Percentiles rank a stretch among this genome's conserved stretches.
Evolutionary conservation across 2,329 filamentous ascomycete genomes (phyloP).

Genomic region (Chaetomium sp.): DNA sequence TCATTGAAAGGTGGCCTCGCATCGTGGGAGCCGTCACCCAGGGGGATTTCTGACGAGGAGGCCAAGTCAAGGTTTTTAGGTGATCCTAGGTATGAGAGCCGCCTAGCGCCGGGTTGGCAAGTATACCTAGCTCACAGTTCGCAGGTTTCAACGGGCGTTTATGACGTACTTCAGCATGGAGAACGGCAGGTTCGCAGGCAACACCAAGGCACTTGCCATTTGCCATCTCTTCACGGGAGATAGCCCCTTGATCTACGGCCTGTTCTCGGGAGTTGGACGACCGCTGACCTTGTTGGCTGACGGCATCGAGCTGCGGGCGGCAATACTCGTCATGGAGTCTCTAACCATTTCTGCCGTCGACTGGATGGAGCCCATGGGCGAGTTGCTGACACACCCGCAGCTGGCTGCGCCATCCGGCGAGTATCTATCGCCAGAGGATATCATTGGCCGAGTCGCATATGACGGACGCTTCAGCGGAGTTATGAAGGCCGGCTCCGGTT

Average conservation of each 20-base stretch:
- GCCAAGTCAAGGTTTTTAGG: slow-evolving; percentile 28
- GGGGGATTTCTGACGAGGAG: slow-evolving; percentile 28
- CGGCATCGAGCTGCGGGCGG: slow-evolving; percentile 32
- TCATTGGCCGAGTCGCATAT: slow-evolving; percentile 31
- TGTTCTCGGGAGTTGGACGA: slow-evolving; percentile 34
- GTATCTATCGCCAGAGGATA: slow-evolving; percentile 27
- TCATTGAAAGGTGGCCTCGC: slow-evolving; percentile 20
- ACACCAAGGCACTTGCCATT: slow-evolving; percentile 29
- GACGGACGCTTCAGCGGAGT: slow-evolving; percentile 35
- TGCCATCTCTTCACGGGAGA: slow-evolving; percentile 28
- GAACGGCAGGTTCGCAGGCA: slow-evolving; percentile 28
- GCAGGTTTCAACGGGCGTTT: slow-evolving; percentile 37
- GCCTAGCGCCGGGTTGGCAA: background rate
- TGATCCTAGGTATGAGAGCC: slow-evolving; percentile 28
- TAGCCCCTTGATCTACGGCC: slow-evolving; percentile 34
- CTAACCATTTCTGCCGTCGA: slow-evolving; percentile 34
- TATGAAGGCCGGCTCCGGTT: slow-evolving; percentile 35
- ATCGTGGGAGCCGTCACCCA: slow-evolving; percentile 33
- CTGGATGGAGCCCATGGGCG: slow-evolving; percentile 29
- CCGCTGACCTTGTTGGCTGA: slow-evolving; percentile 35
- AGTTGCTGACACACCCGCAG: slow-evolving; percentile 28
- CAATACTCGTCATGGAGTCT: slow-evolving; percentile 35
- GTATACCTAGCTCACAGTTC: background rate
- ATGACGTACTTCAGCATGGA: slow-evolving; percentile 38
- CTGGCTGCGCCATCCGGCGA: slow-evolving; percentile 12